These are phyloP conservation scores for Aspergillus spinulosporus DNA, from an alignment of 2,329 filamentous ascomycete genomes.

Conservation along the genomic window DNA sequence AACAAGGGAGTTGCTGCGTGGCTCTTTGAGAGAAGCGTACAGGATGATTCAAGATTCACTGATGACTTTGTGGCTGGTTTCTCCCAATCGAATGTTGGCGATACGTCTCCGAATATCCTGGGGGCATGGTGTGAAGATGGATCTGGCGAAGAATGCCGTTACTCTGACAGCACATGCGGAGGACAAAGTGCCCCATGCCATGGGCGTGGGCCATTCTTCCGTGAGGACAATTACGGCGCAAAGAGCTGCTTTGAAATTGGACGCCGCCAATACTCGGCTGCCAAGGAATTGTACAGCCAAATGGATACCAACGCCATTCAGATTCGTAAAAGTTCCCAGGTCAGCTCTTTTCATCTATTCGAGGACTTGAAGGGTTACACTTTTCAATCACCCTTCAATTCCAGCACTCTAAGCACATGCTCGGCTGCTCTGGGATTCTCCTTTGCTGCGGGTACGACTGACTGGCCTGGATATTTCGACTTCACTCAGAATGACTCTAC, in stretches of 20 bases:
- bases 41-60: conserved; percentile 55
- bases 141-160: conserved; percentile 55
- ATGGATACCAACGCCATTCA: conserved; percentile 43
- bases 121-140: conserved; percentile 90
- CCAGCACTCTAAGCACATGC: conserved; percentile 66
- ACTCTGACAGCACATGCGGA: conserved; percentile 76
- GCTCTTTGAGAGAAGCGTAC: conserved; percentile 72
- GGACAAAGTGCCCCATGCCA: conserved; percentile 47
- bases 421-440: conserved; percentile 86
- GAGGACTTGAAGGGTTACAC: conserved; percentile 75
- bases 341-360: conserved; percentile 83
- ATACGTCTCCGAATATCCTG: conserved; percentile 83
- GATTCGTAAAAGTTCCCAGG: conserved; percentile 60
- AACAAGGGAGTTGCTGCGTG: conserved; percentile 93
- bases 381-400: conserved; percentile 70
- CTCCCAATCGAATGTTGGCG: conserved; percentile 86
- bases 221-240: conserved; percentile 46
- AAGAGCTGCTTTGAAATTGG: conserved; percentile 54
- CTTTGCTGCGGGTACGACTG: conserved; percentile 89
- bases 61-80: conserved; percentile 84
- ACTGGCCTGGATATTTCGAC: conserved; percentile 88
- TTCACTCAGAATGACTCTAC: conserved; percentile 85
- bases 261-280: conserved; percentile 46
- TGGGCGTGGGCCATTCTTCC: conserved; percentile 49
- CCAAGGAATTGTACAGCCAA: conserved; percentile 56